These are phyloP conservation scores for Boechera retrofracta DNA, from an alignment of 345 rosid genomes.

Conservation along the genomic window DNA sequence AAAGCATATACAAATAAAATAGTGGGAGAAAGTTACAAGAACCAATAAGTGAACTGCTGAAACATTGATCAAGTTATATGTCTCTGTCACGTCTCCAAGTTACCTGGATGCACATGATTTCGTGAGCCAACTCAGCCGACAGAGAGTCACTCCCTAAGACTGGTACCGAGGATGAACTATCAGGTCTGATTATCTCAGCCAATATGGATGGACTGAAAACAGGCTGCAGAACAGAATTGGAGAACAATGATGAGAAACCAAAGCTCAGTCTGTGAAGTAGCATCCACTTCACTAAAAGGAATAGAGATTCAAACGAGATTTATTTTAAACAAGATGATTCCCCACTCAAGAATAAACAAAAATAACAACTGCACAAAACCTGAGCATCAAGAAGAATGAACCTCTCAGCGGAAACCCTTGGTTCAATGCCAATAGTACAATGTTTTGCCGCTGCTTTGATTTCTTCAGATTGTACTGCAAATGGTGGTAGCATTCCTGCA, in stretches of 20 bases:
- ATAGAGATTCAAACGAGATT: background rate
- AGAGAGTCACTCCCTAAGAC: conserved; percentile 70
- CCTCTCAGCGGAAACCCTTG: conserved; percentile 78
- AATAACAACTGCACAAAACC: conserved; percentile 45
- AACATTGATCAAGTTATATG: background rate
- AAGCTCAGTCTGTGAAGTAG: background rate
- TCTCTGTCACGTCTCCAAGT: conserved; percentile 15
- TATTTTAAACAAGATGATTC: background rate
- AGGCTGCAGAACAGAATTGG: conserved; percentile 57
- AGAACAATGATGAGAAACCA: conserved; percentile 19
- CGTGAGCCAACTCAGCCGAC: conserved; percentile 85
- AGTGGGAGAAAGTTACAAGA: background rate
- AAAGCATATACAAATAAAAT: background rate
- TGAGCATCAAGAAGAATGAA: conserved; percentile 81
- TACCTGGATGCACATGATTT: conserved; percentile 84
- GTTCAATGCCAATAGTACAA: conserved; percentile 76
- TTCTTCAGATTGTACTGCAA: conserved; percentile 67
- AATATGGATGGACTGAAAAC: conserved; percentile 77
- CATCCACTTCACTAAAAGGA: conserved; percentile 5
- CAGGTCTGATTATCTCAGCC: conserved; percentile 81
- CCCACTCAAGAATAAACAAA: background rate
- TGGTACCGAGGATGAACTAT: conserved; percentile 69
- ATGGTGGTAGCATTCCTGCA: conserved; percentile 83
- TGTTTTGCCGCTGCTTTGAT: conserved; percentile 70
- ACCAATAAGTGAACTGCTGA: background rate